Conservation (phyloP, 768 basidiomycete genomes). For the Tricholomella constricta region DNA sequence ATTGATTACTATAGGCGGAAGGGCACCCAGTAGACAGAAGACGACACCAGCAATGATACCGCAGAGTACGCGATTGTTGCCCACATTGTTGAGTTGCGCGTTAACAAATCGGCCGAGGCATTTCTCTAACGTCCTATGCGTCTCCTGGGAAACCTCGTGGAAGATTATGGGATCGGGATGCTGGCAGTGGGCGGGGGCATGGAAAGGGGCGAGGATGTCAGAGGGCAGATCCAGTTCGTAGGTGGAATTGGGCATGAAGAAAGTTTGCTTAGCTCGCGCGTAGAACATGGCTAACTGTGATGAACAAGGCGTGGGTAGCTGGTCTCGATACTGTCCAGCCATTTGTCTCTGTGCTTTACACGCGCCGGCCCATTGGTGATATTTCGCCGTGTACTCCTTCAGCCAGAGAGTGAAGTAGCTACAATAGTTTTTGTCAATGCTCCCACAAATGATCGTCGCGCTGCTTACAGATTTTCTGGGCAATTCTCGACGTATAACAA, state of each 20-base stretch:
- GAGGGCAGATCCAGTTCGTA: slow-evolving; percentile 76
- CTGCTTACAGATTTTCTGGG: slow-evolving; percentile 71
- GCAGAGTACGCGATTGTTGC: slow-evolving; percentile 67
- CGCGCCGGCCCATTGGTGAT: slow-evolving; percentile 45
- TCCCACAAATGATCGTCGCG: background rate
- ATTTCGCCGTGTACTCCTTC: slow-evolving; percentile 63
- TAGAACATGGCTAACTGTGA: slow-evolving; percentile 73
- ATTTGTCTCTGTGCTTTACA: slow-evolving; percentile 34
- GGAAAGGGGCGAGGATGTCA: slow-evolving; percentile 62
- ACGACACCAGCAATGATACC: slow-evolving; percentile 66
- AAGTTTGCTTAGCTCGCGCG: slow-evolving; percentile 77
- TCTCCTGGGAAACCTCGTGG: slow-evolving; percentile 57
- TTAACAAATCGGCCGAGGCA: slow-evolving; percentile 67
- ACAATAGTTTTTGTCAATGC: slow-evolving; percentile 5
- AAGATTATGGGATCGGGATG: slow-evolving; percentile 73
- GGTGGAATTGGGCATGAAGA: slow-evolving; percentile 69
- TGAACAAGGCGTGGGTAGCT: slow-evolving; percentile 46
- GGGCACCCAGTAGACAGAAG: slow-evolving; percentile 46
- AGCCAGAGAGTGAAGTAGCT: slow-evolving; percentile 85
- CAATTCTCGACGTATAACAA: slow-evolving; percentile 75
- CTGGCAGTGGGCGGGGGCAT: slow-evolving; percentile 40
- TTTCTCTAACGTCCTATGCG: slow-evolving; percentile 58
- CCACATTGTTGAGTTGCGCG: slow-evolving; percentile 72
- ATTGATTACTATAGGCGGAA: slow-evolving; percentile 50
- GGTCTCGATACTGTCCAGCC: slow-evolving; percentile 30